phyloP scores from a whole-genome alignment of 805 yeast genomes.

The Ogataea nonfermentans region DNA sequence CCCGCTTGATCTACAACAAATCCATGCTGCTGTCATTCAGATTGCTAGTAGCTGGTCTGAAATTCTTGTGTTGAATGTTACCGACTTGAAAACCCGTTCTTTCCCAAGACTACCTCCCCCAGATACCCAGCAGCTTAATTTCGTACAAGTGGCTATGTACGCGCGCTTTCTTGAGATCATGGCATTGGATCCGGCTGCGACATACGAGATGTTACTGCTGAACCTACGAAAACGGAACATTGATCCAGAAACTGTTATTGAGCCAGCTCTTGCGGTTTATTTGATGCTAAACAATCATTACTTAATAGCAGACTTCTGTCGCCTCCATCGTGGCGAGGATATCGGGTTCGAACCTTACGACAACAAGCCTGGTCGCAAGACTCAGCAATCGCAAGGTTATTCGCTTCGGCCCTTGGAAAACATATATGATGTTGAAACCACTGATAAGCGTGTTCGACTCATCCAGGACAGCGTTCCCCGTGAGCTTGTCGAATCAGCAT shows the following conservation, averaged over 20 bases:
- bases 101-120: conserved; percentile 47
- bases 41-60: conserved; percentile 29
- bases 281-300: conserved; percentile 39
- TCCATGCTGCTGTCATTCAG: conserved; percentile 15
- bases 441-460: conserved; percentile 8
- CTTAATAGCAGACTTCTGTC: conserved; percentile 41
- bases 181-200: conserved; percentile 24
- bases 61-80: conserved; percentile 32
- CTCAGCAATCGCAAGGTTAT: conserved; percentile 15
- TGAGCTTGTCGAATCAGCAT: conserved; percentile 27
- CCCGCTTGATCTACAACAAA: conserved; percentile 21
- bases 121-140: conserved; percentile 48
- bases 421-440: neutral
- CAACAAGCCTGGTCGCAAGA: conserved; percentile 3
- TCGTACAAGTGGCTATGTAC: conserved; percentile 62
- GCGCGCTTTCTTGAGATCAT: conserved; percentile 45
- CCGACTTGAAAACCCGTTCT: conserved; percentile 64
- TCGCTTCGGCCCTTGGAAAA: conserved; percentile 9
- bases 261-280: conserved; percentile 38
- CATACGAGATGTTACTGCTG: conserved; percentile 43
- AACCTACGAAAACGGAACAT: conserved; percentile 48
- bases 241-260: conserved; percentile 48
- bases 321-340: conserved; percentile 44
- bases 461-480: conserved; percentile 12
- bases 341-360: conserved; percentile 46